Percentiles rank a stretch among this genome's conserved stretches.
These are phyloP conservation scores for Boletus coccyginus DNA, from an alignment of 768 basidiomycete species.

Conservation along the genomic window DNA sequence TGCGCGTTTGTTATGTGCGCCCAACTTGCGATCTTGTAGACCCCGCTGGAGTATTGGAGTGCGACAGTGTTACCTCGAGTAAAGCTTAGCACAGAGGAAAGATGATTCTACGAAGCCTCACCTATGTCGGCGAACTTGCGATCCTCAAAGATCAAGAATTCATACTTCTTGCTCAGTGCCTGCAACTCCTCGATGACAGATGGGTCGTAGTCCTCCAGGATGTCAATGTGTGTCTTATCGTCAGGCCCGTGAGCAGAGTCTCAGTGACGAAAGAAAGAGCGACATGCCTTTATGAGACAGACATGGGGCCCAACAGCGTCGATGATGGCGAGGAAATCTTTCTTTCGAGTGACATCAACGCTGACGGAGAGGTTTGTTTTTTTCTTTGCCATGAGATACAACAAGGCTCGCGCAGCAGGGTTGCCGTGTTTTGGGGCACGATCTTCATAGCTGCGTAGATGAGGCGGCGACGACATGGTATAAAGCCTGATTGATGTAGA, in stretches of 20 bases:
- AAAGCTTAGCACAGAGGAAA: neutral
- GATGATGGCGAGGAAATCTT: slow-evolving; percentile 80
- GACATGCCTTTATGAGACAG: slow-evolving; percentile 88
- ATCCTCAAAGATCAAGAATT: slow-evolving; percentile 98
- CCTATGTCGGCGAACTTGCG: slow-evolving; percentile 99
- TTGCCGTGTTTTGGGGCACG: slow-evolving; percentile 61
- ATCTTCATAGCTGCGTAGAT: slow-evolving; percentile 56
- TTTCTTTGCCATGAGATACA: slow-evolving; percentile 84
- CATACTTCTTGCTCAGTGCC: slow-evolving; percentile 71
- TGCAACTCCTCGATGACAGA: slow-evolving; percentile 67
- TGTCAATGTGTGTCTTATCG: slow-evolving; percentile 91
- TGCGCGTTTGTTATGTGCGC: slow-evolving; percentile 98
- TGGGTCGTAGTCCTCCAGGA: slow-evolving; percentile 86
- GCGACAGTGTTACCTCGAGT: slow-evolving; percentile 89
- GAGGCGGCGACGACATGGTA: slow-evolving; percentile 36
- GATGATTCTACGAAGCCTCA: slow-evolving; percentile 32
- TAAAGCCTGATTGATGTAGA: too few species aligned
- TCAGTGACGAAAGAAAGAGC: slow-evolving; percentile 5
- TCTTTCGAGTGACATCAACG: slow-evolving; percentile 84
- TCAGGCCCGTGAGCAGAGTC: slow-evolving; percentile 24
- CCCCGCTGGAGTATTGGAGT: slow-evolving; percentile 89
- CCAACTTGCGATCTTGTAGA: slow-evolving; percentile 94
- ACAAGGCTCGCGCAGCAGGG: slow-evolving; percentile 72
- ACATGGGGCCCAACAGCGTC: slow-evolving; percentile 86
- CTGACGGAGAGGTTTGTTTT: slow-evolving; percentile 91